Evolutionary conservation across 768 basidiomycete genomes (phyloP), one percentile per base, ranked within the genome.

Genomic region (Hypholoma sublateritium): DNA sequence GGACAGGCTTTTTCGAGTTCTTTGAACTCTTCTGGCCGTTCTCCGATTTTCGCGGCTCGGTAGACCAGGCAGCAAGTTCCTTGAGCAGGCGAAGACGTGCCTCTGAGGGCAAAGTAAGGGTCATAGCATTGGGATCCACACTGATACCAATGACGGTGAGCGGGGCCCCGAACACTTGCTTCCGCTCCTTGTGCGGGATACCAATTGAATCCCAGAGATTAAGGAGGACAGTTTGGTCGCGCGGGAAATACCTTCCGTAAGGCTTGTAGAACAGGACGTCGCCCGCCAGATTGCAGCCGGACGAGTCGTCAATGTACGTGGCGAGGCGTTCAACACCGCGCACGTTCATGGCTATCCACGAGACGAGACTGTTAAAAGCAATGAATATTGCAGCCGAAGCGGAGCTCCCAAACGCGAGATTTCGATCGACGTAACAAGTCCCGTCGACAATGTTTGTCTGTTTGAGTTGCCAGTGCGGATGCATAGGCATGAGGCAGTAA

Each of bases 401-500:
- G 0, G 46, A 9, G 0, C 64, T 61, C 0, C 73, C 69, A 54
- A 75, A 76, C 2, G 62, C 56, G n/a, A 69, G 67, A 1, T 56
- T 37, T 0, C 59, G 37, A n/a, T 75, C 70, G 0, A 76, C 55
- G 50, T 71, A 59, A 0, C 35, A 34, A 0, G 19, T 2, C 0
- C 64, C 66, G 7, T 69, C 61, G 14, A 77, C 52, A 0, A 49
- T 62, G 7, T 72, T 62, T 0, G 76, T 51, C 36, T 80, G 78
- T 16, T 73, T 73, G 0, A 79, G 56, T 45, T 80, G 75, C 77
- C 77, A 79, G 0, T 63, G 39, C 0, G 70, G 73, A 46, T 77
- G 72, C 59, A 77, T 64, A 0, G 76, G 78, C 12, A 76, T 50
- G 0, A 68, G 65, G 0, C 70, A 59, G 32, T 77, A 81, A 0